A percentile compares a stretch with the other conserved stretches of the same genome.
Conservation (phyloP, 371 early-diverging fungal genomes). For the Rhizopus microsporus region DNA sequence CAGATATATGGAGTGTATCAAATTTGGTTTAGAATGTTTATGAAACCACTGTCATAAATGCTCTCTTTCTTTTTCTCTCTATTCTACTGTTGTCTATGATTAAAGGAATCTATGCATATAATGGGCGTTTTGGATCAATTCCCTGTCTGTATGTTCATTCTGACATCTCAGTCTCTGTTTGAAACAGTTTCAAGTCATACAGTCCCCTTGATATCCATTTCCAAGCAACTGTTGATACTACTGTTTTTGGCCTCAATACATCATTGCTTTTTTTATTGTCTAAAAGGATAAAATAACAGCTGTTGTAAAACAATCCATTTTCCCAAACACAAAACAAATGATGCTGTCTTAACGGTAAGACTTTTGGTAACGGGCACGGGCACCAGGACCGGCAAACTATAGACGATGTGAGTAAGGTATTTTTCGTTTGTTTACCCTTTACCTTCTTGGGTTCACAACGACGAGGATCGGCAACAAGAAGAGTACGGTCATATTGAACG, state of each 20-base stretch:
- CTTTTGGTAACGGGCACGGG: slow-evolving; percentile 99
- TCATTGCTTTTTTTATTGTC: background rate
- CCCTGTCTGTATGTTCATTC: too few relatives aligned
- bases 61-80: too few relatives aligned
- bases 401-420: slow-evolving; percentile 96
- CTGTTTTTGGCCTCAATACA: background rate
- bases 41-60: too few relatives aligned
- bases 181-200: too few relatives aligned
- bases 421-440: slow-evolving; percentile 95
- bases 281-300: slow-evolving; percentile 1
- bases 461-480: slow-evolving; percentile 99
- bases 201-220: too few relatives aligned
- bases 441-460: slow-evolving; percentile 96
- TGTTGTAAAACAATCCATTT: background rate
- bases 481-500: slow-evolving; percentile 97
- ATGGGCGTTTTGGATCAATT: too few relatives aligned
- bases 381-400: slow-evolving; percentile 99
- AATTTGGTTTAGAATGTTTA: too few relatives aligned
- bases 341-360: slow-evolving; percentile 80
- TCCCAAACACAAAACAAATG: background rate
- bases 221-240: too few relatives aligned
- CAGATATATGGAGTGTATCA: too few relatives aligned
- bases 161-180: too few relatives aligned
- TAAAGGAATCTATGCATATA: too few relatives aligned
- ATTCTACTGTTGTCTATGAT: too few relatives aligned